phyloP scores from a whole-genome alignment of 2,329 filamentous ascomycete species.

The Beauveria caledonica region DNA sequence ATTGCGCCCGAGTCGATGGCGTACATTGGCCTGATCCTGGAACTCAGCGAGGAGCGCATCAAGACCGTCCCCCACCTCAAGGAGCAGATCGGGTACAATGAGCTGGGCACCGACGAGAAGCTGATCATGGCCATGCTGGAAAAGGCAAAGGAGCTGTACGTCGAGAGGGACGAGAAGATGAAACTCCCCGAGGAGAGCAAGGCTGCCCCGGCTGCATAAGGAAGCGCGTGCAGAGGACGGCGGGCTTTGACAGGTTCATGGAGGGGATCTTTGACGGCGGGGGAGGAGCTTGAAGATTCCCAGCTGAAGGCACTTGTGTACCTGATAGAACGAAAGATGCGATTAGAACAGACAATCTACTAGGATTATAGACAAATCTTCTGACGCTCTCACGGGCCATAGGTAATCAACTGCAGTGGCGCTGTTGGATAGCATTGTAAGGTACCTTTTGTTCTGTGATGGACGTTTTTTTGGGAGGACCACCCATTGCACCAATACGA shows the following conservation, averaged over 20 bases:
- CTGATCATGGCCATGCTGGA: not conserved
- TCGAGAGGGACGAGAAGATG: not conserved
- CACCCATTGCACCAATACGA: too few species aligned
- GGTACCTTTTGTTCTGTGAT: too few species aligned
- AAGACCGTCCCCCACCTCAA: not conserved
- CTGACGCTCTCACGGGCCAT: too few species aligned
- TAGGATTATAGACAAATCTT: too few species aligned
- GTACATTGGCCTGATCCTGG: not conserved
- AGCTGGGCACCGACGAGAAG: not conserved
- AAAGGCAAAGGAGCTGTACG: not conserved
- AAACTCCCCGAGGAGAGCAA: not conserved
- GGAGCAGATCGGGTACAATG: not conserved
- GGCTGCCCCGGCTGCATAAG: not conserved
- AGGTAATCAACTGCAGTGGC: too few species aligned
- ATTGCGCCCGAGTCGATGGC: not conserved
- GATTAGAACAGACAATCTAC: too few species aligned
- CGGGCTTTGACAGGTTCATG: not conserved
- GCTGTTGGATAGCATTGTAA: too few species aligned
- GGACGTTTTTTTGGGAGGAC: too few species aligned
- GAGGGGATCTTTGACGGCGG: not conserved
- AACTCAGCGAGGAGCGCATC: not conserved
- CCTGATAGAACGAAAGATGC: too few species aligned
- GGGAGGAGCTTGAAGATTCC: too few species aligned
- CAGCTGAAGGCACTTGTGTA: too few species aligned
- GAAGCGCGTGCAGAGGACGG: not conserved